phyloP scores from a whole-genome alignment of 106 monocot genomes.

The Xerophyta viscosa region DNA sequence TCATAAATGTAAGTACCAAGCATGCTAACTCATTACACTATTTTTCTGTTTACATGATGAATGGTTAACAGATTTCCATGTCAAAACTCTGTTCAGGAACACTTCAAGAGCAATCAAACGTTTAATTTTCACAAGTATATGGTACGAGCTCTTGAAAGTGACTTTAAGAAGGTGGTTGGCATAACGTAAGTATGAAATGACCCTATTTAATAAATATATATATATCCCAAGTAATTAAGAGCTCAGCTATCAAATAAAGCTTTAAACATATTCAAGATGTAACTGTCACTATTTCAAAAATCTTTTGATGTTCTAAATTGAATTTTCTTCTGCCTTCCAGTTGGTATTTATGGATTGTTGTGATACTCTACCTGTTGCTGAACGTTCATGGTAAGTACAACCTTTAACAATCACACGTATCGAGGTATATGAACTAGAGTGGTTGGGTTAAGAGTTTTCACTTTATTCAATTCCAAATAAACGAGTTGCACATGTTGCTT shows the following conservation, averaged over 20 bases:
- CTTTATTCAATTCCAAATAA: too few relatives aligned
- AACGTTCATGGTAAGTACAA: conserved; percentile 69
- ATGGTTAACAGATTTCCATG: background rate
- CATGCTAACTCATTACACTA: background rate
- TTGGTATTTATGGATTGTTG: conserved; percentile 90
- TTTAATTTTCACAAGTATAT: conserved; percentile 59
- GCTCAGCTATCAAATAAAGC: too few relatives aligned
- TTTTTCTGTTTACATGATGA: background rate
- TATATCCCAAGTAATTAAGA: too few relatives aligned
- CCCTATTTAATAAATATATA: too few relatives aligned
- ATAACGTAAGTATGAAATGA: conserved; percentile 56
- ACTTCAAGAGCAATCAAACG: conserved; percentile 34
- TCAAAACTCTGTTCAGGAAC: conserved; percentile 21
- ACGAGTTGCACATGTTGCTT: too few relatives aligned
- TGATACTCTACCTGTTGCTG: conserved; percentile 67
- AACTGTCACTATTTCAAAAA: background rate
- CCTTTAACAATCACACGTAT: too few relatives aligned
- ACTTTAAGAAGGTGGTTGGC: conserved; percentile 60
- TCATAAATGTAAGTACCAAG: conserved; percentile 14
- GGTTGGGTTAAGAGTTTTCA: too few relatives aligned
- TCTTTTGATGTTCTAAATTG: background rate
- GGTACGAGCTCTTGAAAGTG: conserved; percentile 45
- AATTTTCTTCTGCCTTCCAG: conserved; percentile 23
- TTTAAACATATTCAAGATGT: too few relatives aligned
- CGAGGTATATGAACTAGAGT: too few relatives aligned